Base-by-base conservation (phyloP, 2,329 filamentous ascomycete genomes). In the Microcyclosporella mali region DNA sequence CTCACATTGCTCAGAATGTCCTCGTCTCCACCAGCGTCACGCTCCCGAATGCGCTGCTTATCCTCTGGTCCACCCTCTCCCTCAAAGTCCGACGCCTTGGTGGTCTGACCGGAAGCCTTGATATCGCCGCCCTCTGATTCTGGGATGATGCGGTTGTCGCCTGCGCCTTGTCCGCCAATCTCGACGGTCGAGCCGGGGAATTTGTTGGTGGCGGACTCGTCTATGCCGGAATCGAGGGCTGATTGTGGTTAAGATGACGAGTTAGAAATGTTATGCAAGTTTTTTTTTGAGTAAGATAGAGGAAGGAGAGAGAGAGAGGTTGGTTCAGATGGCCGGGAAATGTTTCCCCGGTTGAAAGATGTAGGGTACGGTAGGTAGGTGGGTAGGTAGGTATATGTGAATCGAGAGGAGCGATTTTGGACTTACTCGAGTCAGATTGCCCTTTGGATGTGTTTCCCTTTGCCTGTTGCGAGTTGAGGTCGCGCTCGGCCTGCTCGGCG, bases 61-160 rank as follows among this genome's bases (percentile, higher is more conserved):
- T 65, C 65, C 58, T 74, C 71, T 2, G 70, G 71, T 11, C 70
- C 71, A 1, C 71, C 72, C 0, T 55, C 51, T 18, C 71, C 72
- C 46, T 73, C 70, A 41, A 72, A 74, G 47, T 73, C 71, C 28
- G 62, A 47, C 1, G 70, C 70, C 54, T 74, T 73, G 41, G 66
- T 71, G 3, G 60, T 56, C 62, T 63, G 55, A 17, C 69, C 70
- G 3, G 64, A 70, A 8, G 46, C 53, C 40, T 66, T 58, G 36
- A 72, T 56, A 32, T 58, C 61, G 4, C 72, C 71, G 10, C 72
- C 72, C 52, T 74, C 71, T 6, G 58, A 57, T 3, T 63, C 36
- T 1, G 72, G 70, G 33, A 74, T 74, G 33, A 70, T 66, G 36
- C 70, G 62, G 55, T 73, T 73, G 52, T 71, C 65, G 27, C 69